Base-by-base conservation (phyloP, 805 yeast species). In the Kluyveromyces nonfermentans region DNA sequence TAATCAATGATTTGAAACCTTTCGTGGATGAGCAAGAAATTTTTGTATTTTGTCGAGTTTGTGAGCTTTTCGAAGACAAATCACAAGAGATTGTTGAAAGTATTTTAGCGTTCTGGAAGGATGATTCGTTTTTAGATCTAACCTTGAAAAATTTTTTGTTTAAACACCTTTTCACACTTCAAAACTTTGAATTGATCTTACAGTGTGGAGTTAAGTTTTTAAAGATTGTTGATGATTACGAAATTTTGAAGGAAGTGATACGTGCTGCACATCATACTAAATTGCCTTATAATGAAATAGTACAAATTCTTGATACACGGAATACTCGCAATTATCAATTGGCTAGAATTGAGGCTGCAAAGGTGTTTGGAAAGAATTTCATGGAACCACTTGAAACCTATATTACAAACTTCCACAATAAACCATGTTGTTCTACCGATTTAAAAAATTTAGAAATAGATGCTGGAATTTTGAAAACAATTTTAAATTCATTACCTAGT, bases 391-490 rank as follows among this genome's bases (percentile, higher is more conserved):
- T 73, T 8, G 43, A 49, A 0, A 56, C 54, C 10, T 82, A 82
- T 54, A 67, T 80, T 48, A 47, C 57, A 0, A 55, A 50, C 5
- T 74, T 69, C 55, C 77, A 75, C 18, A 52, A 70, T 40, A 86
- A 85, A 55, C 68, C 76, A 21, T 82, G 89, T 52, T 82, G 88
- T 42, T 74, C 71, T 45, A 65, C 69, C 21, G 96, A 85, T 56
- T 57, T 87, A 40, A 55, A 16, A 16, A 38, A 34, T 21, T 30
- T 38, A 14, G 41, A 56, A 44, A 42, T 72, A 1, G 48, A 61
- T 2, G 35, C 51, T 4, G 55, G 57, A 34, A 43, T 7, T 50
- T 52, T 43, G 16, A 45, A 14, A 44, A 41, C 20, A 28, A 47
- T 40, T 48, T 43, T 54, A 46, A 46, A 45, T 18, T 53, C 51